Percentiles rank a stretch among this genome's conserved stretches.
Conservation (phyloP, 2,329 filamentous ascomycete genomes). For the Trichoderma aggressivum region DNA sequence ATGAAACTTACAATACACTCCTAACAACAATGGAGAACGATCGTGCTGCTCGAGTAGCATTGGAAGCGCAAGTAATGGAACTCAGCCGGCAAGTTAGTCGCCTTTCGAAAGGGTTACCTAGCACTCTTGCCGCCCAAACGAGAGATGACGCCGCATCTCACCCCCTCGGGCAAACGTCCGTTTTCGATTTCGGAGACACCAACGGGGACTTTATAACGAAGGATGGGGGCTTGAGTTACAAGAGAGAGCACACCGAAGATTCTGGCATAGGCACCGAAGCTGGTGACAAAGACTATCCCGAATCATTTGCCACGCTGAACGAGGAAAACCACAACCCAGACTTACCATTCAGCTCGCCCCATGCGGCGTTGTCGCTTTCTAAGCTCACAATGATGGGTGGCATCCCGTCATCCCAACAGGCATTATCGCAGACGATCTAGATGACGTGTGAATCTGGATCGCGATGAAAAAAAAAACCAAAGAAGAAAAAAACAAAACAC, state of each 20-base stretch:
- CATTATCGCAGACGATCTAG: conserved; percentile 27
- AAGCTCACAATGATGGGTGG: conserved; percentile 49
- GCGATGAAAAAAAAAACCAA: background rate
- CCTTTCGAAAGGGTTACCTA: conserved; percentile 36
- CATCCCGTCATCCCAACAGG: conserved; percentile 21
- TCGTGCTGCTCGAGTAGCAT: conserved; percentile 50
- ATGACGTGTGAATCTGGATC: background rate
- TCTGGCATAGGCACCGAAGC: conserved; percentile 36
- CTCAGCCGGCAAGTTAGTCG: conserved; percentile 50
- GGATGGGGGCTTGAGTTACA: background rate
- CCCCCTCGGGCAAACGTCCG: conserved; percentile 38
- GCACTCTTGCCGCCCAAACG: conserved; percentile 19
- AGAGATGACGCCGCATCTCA: conserved; percentile 35
- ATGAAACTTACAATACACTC: conserved; percentile 44
- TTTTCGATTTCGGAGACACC: conserved; percentile 42
- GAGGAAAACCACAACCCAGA: conserved; percentile 40
- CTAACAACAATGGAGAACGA: conserved; percentile 54
- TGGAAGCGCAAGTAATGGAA: conserved; percentile 55
- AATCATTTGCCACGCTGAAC: conserved; percentile 51
- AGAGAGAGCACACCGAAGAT: conserved; percentile 29
- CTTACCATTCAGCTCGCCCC: conserved; percentile 49
- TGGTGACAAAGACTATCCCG: conserved; percentile 43
- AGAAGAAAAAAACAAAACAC: background rate
- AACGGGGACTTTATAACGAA: background rate
- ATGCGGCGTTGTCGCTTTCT: conserved; percentile 62